Evolutionary conservation across 1,284 basidiomycete species (phyloP), one percentile per base, ranked within the genome.

Genomic region (Trichosporon ovoides): DNA sequence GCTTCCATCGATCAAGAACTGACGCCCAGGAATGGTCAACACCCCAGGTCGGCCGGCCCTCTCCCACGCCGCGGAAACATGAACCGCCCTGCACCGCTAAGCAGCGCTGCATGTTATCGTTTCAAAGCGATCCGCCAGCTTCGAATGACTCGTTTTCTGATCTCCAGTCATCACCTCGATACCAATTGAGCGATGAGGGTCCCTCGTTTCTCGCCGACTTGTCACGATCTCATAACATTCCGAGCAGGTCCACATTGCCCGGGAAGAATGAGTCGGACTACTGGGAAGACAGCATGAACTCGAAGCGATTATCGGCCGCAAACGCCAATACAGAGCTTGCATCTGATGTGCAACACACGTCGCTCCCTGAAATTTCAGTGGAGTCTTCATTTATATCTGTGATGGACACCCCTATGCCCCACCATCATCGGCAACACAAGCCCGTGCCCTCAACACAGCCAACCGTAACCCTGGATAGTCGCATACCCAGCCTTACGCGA

Each of bases 401-500:
- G 12, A 48, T 46, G 40, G 56, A 57, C 19, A 57, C 56, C 12
- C 56, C 56, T 0, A 22, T 57, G 13, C 56, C 56, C n/a, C 56
- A 43, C 28, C 34, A 53, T 31, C 19, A 38, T 11, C 36, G 31
- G 3, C 18, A n/a, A 16, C 11, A 16, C 9, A 4, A 31, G n/a
- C n/a, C n/a, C 28, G 9, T 31, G 4, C 28, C 28, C 9, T 31
- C 28, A 31, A 9, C 4, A 3, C 33, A 18, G 18, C 35, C 20
- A 13, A 22, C 16, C 3, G 10, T 19, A 24, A 22, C 28, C 28
- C 28, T 13, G 10, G 56, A 52, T 12, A 43, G 19, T 7, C 62
- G 62, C 1, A 66, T 76, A 18, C 74, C 74, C 2, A 76, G 74
- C 52, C 60, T 76, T n/a, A 68, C 71, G 7, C 61, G 68, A 9